Evolutionary conservation across 306 rosid genomes (phyloP).

Genomic region (Arachis hypogaea): DNA sequence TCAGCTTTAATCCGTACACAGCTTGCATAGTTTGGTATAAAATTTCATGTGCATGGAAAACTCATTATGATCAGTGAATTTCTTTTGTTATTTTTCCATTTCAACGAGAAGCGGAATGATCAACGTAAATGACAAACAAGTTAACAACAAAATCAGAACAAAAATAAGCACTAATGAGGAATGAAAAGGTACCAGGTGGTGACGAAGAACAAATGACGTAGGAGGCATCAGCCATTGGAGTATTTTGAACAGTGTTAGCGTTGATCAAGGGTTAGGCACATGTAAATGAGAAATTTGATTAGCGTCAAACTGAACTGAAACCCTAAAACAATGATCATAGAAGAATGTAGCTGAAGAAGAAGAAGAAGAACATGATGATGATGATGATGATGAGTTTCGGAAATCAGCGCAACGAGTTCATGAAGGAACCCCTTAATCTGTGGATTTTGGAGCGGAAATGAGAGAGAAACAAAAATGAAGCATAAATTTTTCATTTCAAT

Average conservation of each 20-base stretch:
- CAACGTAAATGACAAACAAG: background rate
- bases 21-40: slow-evolving; percentile 3
- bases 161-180: background rate
- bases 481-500: background rate
- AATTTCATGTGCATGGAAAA: background rate
- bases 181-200: slow-evolving; percentile 37
- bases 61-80: slow-evolving; percentile 3
- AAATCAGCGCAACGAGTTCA: slow-evolving; percentile 6
- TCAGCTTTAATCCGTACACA: background rate
- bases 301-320: slow-evolving; percentile 24
- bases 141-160: background rate
- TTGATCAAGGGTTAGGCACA: background rate
- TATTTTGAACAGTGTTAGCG: background rate
- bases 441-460: slow-evolving; percentile 25
- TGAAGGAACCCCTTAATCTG: background rate
- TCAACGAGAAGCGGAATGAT: slow-evolving; percentile 8
- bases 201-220: slow-evolving; percentile 40
- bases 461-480: slow-evolving; percentile 17
- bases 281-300: slow-evolving; percentile 12
- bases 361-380: background rate
- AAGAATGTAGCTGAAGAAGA: background rate
- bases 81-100: no score
- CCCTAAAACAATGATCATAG: slow-evolving; percentile 35
- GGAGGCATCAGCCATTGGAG: slow-evolving; percentile 40
- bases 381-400: slow-evolving; percentile 1